Evolutionary conservation across 2,329 filamentous ascomycete genomes (phyloP), one percentile per base, ranked within the genome.

Genomic region (Diaporthe sp.): DNA sequence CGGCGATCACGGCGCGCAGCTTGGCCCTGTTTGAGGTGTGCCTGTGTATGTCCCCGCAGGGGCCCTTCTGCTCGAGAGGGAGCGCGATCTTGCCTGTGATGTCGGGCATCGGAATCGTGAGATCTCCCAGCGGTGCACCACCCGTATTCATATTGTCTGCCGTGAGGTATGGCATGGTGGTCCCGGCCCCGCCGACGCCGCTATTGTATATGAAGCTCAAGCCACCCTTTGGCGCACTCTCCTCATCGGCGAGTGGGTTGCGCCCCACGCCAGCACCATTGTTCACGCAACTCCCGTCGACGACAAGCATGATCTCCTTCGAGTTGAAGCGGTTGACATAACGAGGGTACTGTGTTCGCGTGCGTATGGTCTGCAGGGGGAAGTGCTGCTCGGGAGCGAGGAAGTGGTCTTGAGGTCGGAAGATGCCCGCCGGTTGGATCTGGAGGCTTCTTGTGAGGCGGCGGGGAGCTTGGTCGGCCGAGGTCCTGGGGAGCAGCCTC

Each of bases 11-110:
- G 9, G 85, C 85, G 17, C 87, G 85, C 2, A 89, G 82, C 77
- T 88, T 86, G 13, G 87, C 87, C 1, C 87, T 82, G 74, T 87
- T 87, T 77, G 83, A 87, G 7, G 85, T 89, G 71, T 84, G 83
- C 31, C 77, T 74, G 8, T 70, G 77, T 39, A 71, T 28, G 12
- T 84, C 79, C 22, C 82, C 84, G 13, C 71, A 77, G 0, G 85
- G 85, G 0, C 85, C 84, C 42, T 79, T 58, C 15, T 78, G 77
- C 77, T 87, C 86, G 2, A 87, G 81, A 1, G 81, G 82, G 70
- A 84, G 83, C 1, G 77, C 78, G 53, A 81, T 73, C 31, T 72
- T 78, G 28, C 81, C 78, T 22, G 79, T 70, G 4, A 74, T 58
- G 13, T 65, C 49, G 15, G 73, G 57, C 10, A 58, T 46, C 22